These are phyloP conservation scores for Exophiala xenobiotica DNA, from an alignment of 2,329 filamentous ascomycete species.

Conservation along the genomic window DNA sequence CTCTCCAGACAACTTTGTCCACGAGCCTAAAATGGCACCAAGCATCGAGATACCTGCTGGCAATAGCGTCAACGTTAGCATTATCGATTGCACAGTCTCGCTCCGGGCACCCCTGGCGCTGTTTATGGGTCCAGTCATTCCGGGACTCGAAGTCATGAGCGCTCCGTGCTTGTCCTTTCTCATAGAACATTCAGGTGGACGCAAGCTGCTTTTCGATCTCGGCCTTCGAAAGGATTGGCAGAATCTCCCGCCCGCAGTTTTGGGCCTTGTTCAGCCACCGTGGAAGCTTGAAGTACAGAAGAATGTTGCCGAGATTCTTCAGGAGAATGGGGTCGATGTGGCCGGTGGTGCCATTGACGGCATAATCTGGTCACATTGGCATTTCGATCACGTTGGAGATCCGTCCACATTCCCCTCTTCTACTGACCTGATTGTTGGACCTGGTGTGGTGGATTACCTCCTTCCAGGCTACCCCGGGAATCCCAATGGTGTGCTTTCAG, in stretches of 20 bases:
- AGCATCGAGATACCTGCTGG: background rate
- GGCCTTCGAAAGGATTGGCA: background rate
- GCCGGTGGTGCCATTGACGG: background rate
- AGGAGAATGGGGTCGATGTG: slow-evolving; percentile 15
- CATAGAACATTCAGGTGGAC: background rate
- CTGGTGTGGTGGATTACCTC: slow-evolving; percentile 50
- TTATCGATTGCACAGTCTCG: background rate
- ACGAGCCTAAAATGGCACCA: background rate
- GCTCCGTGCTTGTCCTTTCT: background rate
- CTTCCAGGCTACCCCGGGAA: slow-evolving; percentile 50
- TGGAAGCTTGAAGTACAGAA: slow-evolving; percentile 15
- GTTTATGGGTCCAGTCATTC: background rate
- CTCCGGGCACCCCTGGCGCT: background rate
- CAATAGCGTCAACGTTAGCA: background rate
- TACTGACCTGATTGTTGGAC: slow-evolving; percentile 53
- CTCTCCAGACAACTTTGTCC: background rate
- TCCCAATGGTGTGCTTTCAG: slow-evolving; percentile 25
- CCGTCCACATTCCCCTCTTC: slow-evolving; percentile 46
- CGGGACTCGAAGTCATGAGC: background rate
- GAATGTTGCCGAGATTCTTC: slow-evolving; percentile 22
- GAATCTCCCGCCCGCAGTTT: background rate
- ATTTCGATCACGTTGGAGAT: slow-evolving; percentile 52
- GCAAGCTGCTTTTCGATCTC: slow-evolving; percentile 3
- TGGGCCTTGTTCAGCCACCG: background rate
- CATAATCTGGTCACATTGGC: slow-evolving; percentile 31